These are phyloP conservation scores for Streptanthus diversifolius DNA, from an alignment of 345 rosid species.

Conservation along the genomic window DNA sequence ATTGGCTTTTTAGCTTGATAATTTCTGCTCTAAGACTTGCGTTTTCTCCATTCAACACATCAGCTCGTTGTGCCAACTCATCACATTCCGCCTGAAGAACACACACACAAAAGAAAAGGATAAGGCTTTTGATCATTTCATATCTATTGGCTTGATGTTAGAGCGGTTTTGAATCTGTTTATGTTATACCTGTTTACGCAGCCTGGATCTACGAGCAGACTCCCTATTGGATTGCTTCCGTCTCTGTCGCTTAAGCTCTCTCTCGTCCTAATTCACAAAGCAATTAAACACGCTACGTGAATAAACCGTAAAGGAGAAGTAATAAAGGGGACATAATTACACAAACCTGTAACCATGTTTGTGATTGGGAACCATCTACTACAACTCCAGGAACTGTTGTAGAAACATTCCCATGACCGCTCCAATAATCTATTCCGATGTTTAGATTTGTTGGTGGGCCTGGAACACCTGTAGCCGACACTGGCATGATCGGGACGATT, in stretches of 20 bases:
- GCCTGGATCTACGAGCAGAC: slow-evolving; percentile 89
- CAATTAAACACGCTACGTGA: not conserved
- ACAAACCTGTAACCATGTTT: slow-evolving; percentile 78
- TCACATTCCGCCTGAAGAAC: slow-evolving; percentile 84
- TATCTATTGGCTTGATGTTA: slow-evolving; percentile 1
- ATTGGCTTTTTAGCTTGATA: slow-evolving; percentile 57
- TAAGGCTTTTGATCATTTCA: not conserved
- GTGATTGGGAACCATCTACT: slow-evolving; percentile 63
- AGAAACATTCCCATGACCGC: slow-evolving; percentile 71
- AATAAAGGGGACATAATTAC: not conserved
- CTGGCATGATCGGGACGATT: slow-evolving; percentile 51
- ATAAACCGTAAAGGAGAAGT: not conserved
- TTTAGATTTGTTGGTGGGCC: slow-evolving; percentile 91
- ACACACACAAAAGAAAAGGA: slow-evolving; percentile 10
- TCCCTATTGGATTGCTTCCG: slow-evolving; percentile 96
- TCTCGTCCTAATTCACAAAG: slow-evolving; percentile 59
- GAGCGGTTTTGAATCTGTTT: not conserved
- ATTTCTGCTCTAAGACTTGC: slow-evolving; percentile 73
- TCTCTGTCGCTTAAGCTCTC: slow-evolving; percentile 89
- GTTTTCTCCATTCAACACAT: slow-evolving; percentile 77
- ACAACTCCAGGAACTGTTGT: slow-evolving; percentile 61
- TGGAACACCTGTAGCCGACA: slow-evolving; percentile 56
- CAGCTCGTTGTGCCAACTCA: slow-evolving; percentile 87
- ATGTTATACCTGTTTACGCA: slow-evolving; percentile 80
- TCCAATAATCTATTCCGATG: slow-evolving; percentile 98